Percentiles rank a stretch among this genome's conserved stretches.
Conservation (phyloP, 202 grass and related monocot genomes). For the Setaria viridis region DNA sequence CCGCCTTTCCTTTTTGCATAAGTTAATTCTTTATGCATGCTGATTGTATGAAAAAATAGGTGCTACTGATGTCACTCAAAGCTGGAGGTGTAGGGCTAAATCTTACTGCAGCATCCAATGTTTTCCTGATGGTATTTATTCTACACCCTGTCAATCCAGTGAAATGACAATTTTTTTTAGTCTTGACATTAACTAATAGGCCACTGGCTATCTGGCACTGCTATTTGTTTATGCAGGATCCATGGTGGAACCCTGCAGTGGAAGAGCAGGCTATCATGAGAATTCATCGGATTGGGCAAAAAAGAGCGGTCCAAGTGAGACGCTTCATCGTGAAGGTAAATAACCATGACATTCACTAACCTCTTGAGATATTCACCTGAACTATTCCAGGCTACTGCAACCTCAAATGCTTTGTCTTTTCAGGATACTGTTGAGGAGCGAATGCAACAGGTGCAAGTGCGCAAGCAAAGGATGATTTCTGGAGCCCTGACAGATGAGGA, state of each 20-base stretch:
- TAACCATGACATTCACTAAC: background rate
- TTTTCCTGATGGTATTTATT: slow-evolving; percentile 80
- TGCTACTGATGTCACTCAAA: slow-evolving; percentile 85
- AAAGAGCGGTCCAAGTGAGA: slow-evolving; percentile 68
- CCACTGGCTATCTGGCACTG: background rate
- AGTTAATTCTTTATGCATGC: slow-evolving; percentile 7
- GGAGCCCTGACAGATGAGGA: slow-evolving; percentile 81
- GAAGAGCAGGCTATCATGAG: slow-evolving; percentile 99
- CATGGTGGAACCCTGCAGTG: slow-evolving; percentile 99
- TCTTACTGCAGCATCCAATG: slow-evolving; percentile 89
- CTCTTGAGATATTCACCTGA: background rate
- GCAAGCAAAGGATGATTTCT: slow-evolving; percentile 92
- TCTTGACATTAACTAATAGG: background rate
- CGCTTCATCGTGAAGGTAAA: slow-evolving; percentile 94
- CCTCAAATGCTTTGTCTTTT: slow-evolving; percentile 12
- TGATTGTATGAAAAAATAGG: slow-evolving; percentile 49
- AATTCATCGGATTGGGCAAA: slow-evolving; percentile 91
- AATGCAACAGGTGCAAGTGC: slow-evolving; percentile 81
- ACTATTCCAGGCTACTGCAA: background rate
- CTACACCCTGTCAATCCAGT: background rate
- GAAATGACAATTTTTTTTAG: background rate
- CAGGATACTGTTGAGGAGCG: slow-evolving; percentile 92
- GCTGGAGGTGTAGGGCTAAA: slow-evolving; percentile 87
- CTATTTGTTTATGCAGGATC: slow-evolving; percentile 61
- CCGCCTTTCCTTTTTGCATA: slow-evolving; percentile 17